A percentile compares a stretch with the other conserved stretches of the same genome.
Evolutionary conservation across 306 rosid species (phyloP).

Genomic region (Acacia acuminata): DNA sequence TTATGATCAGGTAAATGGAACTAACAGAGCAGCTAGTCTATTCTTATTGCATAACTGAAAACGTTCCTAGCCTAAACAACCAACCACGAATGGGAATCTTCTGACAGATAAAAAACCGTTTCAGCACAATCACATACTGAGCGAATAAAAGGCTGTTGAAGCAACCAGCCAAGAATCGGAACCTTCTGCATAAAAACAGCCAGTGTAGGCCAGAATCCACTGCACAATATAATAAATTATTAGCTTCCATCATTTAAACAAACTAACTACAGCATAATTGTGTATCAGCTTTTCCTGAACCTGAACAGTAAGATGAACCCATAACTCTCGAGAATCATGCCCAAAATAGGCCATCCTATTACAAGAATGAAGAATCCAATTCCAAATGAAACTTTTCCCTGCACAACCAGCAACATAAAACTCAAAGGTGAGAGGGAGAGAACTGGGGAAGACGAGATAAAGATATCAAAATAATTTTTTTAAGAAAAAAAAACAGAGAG

Average conservation of each 20-base stretch:
- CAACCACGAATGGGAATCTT: conserved; percentile 3
- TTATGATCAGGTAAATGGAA: background rate
- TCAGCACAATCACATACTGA: conserved; percentile 57
- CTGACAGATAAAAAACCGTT: background rate
- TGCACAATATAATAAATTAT: conserved; percentile 50
- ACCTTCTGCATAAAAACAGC: conserved; percentile 90
- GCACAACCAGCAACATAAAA: conserved; percentile 23
- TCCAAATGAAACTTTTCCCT: conserved; percentile 96
- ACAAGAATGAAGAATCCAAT: conserved; percentile 84
- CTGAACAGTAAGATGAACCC: conserved; percentile 91
- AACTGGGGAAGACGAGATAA: background rate
- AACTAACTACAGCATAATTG: conserved; percentile 9
- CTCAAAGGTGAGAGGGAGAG: background rate
- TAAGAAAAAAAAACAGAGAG: background rate
- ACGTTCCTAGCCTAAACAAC: background rate
- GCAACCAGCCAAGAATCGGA: conserved; percentile 92
- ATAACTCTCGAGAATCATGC: conserved; percentile 90
- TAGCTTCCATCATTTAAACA: conserved; percentile 29
- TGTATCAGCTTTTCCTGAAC: conserved; percentile 41
- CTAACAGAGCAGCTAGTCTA: background rate
- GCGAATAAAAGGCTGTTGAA: conserved; percentile 82
- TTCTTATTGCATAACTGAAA: background rate
- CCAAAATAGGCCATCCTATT: conserved; percentile 92
- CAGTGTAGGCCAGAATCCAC: conserved; percentile 99
- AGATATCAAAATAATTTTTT: background rate